Conservation (phyloP, 78 protist genomes). For the Dictyostelium purpureum region DNA sequence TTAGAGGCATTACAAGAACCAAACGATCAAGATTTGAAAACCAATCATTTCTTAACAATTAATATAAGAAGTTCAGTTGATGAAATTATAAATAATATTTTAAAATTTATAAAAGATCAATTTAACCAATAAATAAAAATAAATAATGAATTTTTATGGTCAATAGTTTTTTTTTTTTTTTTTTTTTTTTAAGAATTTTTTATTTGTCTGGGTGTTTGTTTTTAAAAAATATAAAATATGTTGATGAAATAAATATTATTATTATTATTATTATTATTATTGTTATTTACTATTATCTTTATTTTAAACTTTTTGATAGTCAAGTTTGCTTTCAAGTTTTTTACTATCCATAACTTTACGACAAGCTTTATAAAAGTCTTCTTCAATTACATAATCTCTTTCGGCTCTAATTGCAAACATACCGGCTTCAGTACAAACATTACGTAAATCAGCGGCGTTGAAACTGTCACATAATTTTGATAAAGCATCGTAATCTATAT, state of each 20-base stretch:
- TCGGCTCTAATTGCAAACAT: conserved; percentile 98
- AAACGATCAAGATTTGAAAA: neutral
- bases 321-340: conserved; percentile 95
- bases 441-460: conserved; percentile 99
- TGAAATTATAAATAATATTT: neutral
- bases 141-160: neutral
- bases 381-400: conserved; percentile 94
- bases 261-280: neutral
- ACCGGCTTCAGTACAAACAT: conserved; percentile 99
- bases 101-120: neutral
- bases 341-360: conserved; percentile 97
- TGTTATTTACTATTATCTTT: neutral
- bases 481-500: conserved; percentile 97
- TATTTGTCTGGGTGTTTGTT: no score
- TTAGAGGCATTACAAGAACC: conserved; percentile 45
- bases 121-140: neutral
- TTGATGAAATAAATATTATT: no score
- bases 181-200: no score
- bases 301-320: conserved; percentile 68
- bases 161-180: no score
- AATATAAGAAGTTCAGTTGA: conserved; percentile 1
- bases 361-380: conserved; percentile 99
- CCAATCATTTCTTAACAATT: neutral
- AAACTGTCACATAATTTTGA: conserved; percentile 98
- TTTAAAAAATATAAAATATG: no score